Conservation (phyloP, 2,329 filamentous ascomycete genomes). For the Aspergillus phoenicis region DNA sequence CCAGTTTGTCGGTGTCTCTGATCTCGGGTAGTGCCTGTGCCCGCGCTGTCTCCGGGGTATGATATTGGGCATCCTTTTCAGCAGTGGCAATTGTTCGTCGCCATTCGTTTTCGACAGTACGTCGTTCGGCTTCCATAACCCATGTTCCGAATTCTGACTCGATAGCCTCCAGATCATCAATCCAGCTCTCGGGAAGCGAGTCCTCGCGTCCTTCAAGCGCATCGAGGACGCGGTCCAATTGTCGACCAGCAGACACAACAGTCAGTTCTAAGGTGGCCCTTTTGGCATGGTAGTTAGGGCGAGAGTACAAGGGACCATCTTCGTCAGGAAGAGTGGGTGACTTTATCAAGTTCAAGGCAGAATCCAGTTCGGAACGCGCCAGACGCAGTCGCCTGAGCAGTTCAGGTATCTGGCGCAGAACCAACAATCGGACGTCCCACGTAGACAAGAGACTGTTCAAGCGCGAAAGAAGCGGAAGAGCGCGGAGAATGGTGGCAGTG, state of each 20-base stretch:
- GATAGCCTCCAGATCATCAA: conserved; percentile 79
- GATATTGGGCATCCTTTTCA: conserved; percentile 3
- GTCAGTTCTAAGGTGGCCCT: conserved; percentile 65
- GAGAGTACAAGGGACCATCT: conserved; percentile 34
- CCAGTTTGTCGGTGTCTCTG: background rate
- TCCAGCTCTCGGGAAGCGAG: conserved; percentile 81
- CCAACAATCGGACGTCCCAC: conserved; percentile 76
- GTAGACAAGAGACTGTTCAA: conserved; percentile 71
- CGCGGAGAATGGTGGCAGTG: conserved; percentile 87
- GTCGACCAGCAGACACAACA: conserved; percentile 68
- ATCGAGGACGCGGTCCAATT: conserved; percentile 84
- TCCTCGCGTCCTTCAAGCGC: conserved; percentile 80
- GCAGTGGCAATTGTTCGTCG: conserved; percentile 23
- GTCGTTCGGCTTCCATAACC: conserved; percentile 75
- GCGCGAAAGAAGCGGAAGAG: conserved; percentile 76
- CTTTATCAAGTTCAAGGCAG: conserved; percentile 35
- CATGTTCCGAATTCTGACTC: conserved; percentile 79
- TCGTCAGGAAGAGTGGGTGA: conserved; percentile 28
- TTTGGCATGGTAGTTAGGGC: conserved; percentile 44
- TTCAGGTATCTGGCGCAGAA: conserved; percentile 72
- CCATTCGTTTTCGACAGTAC: conserved; percentile 68
- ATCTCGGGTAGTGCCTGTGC: conserved; percentile 1
- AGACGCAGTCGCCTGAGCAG: conserved; percentile 66
- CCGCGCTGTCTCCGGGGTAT: background rate
- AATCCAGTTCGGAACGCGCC: conserved; percentile 38